Percentiles rank a stretch among this genome's conserved stretches.
Evolutionary conservation across 1,284 basidiomycete species (phyloP).

Genomic region (Chondrostereum purpureum): DNA sequence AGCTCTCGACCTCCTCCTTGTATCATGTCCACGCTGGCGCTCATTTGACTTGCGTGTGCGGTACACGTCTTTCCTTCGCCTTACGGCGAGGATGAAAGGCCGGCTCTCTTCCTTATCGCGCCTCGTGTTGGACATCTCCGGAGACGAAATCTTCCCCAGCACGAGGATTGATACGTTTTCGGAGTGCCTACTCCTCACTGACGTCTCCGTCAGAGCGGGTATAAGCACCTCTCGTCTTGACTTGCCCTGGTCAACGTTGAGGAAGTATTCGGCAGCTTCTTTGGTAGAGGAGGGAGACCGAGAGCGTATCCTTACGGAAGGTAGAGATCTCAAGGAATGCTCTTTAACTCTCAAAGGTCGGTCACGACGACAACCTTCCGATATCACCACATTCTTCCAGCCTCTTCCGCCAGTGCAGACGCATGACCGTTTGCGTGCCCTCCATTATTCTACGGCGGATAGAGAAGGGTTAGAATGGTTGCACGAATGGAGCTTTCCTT

Average conservation of each 20-base stretch:
- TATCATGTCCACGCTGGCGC: not conserved
- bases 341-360: not conserved
- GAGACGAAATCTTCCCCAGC: not conserved
- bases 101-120: not conserved
- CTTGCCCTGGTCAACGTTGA: not conserved
- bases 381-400: not conserved
- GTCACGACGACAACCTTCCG: not conserved
- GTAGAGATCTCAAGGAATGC: not conserved
- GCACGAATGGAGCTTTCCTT: not conserved
- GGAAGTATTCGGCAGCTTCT: not conserved
- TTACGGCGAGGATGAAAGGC: not conserved
- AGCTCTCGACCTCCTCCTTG: not conserved
- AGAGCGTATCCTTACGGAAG: not conserved
- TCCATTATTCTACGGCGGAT: not conserved
- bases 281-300: not conserved
- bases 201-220: not conserved
- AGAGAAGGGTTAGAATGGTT: not conserved
- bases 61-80: not conserved
- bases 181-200: not conserved
- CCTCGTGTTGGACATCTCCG: not conserved
- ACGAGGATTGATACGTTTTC: not conserved
- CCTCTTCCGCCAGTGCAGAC: not conserved
- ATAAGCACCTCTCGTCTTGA: not conserved
- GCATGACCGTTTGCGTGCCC: not conserved
- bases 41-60: not conserved